phyloP scores from a whole-genome alignment of 1,284 basidiomycete genomes.

The Cutaneotrichosporon cyanovorans region DNA sequence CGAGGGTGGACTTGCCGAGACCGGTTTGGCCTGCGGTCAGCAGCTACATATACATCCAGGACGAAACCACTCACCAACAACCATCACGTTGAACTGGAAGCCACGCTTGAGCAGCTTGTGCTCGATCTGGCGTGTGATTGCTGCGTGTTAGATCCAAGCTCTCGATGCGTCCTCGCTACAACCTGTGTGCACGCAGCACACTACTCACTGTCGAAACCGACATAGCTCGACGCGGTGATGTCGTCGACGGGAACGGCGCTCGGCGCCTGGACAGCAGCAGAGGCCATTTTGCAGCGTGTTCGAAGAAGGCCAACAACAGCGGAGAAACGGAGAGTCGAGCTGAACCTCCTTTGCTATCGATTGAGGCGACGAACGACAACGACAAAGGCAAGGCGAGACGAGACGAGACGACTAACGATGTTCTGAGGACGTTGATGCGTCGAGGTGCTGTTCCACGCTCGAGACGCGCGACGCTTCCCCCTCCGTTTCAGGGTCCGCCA shows the following conservation, averaged over 20 bases:
- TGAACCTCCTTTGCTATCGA: too few species aligned
- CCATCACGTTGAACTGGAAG: slow-evolving; percentile 98
- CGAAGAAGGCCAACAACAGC: too few species aligned
- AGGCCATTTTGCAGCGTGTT: slow-evolving; percentile 20
- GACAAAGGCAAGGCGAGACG: neutral
- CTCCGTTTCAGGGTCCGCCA: too few species aligned
- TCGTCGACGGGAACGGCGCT: slow-evolving; percentile 46
- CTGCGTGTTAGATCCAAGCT: too few species aligned
- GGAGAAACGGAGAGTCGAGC: neutral
- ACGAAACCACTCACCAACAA: slow-evolving; percentile 62
- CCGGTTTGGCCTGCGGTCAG: slow-evolving; percentile 78
- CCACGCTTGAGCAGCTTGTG: slow-evolving; percentile 98
- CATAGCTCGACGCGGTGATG: slow-evolving; percentile 78
- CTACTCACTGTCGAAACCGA: slow-evolving; percentile 71
- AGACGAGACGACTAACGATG: slow-evolving; percentile 4
- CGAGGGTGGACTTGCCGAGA: slow-evolving; percentile 94
- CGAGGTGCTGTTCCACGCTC: too few species aligned
- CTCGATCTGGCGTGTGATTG: slow-evolving; percentile 95
- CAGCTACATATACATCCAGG: neutral
- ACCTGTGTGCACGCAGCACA: too few species aligned
- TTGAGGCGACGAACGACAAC: neutral
- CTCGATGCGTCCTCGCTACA: too few species aligned
- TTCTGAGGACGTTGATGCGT: too few species aligned
- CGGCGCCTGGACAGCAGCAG: slow-evolving; percentile 15
- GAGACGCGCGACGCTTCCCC: too few species aligned